These are phyloP conservation scores for Syzygium jambos DNA, from an alignment of 345 rosid genomes.

Conservation along the genomic window DNA sequence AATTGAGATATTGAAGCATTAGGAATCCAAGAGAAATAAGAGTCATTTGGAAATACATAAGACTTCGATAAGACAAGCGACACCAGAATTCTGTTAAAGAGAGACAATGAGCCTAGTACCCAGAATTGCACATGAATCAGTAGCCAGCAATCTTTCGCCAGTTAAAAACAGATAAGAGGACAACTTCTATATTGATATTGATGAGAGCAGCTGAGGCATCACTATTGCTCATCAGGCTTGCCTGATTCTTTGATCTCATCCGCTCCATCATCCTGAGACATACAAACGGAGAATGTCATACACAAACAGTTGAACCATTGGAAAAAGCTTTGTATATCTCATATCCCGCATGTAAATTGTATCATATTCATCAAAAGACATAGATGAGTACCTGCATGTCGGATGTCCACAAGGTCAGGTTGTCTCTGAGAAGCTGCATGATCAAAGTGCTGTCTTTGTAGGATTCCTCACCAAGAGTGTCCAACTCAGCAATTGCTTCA, in stretches of 20 bases:
- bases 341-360: neutral
- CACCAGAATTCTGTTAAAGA: slow-evolving; percentile 1
- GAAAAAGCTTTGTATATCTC: neutral
- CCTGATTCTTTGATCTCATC: slow-evolving; percentile 79
- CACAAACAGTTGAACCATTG: neutral
- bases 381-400: slow-evolving; percentile 65
- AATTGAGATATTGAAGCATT: neutral
- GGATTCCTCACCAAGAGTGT: slow-evolving; percentile 26
- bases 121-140: neutral
- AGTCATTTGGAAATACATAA: neutral
- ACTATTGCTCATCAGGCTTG: slow-evolving; percentile 62
- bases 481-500: slow-evolving; percentile 14
- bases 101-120: neutral
- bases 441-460: slow-evolving; percentile 91
- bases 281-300: neutral
- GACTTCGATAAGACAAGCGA: neutral
- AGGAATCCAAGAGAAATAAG: neutral
- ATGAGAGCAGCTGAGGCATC: slow-evolving; percentile 19
- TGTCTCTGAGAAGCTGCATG: slow-evolving; percentile 96
- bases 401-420: slow-evolving; percentile 94
- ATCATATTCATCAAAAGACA: neutral
- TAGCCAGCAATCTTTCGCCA: slow-evolving; percentile 45
- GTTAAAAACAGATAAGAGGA: slow-evolving; percentile 46
- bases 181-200: slow-evolving; percentile 27
- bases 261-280: slow-evolving; percentile 62